These are phyloP conservation scores for Albugo laibachii DNA, from an alignment of 352 stramenopile genomes.

Conservation along the genomic window DNA sequence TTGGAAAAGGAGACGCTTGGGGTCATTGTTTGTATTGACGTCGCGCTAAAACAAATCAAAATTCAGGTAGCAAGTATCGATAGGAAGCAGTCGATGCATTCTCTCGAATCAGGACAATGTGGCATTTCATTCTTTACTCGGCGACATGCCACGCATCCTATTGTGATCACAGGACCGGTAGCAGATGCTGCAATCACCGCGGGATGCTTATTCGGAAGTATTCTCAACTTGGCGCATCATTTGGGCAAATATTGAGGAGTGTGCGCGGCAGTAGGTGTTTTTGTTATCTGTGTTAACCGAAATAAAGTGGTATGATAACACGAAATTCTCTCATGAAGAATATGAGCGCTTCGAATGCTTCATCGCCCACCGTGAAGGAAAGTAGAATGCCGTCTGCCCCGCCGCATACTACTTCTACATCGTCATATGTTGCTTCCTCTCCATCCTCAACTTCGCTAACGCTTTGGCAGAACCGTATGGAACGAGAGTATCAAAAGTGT, in stretches of 20 bases:
- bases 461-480: constrained; percentile 54
- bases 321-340: no score
- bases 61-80: constrained; percentile 17
- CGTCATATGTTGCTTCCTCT: no score
- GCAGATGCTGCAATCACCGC: constrained; percentile 53
- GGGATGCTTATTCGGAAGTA: constrained; percentile 56
- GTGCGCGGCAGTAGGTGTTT: no score
- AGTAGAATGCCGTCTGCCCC: no score
- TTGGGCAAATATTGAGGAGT: constrained; percentile 17
- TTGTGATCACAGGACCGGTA: constrained; percentile 67
- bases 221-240: constrained; percentile 46
- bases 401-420: no score
- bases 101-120: constrained; percentile 42
- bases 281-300: no score
- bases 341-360: no score
- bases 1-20: constrained; percentile 9
- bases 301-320: no score
- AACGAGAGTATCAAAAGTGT: constrained; percentile 60
- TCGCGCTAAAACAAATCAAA: constrained; percentile 21
- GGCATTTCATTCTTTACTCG: constrained; percentile 64
- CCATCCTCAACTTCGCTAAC: constrained; percentile 6
- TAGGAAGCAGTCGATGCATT: constrained; percentile 26
- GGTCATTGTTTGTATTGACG: constrained; percentile 22
- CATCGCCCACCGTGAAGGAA: no score
- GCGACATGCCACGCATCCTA: constrained; percentile 44